Conservation (phyloP, 305 asterid species). For the Solanum hybrid region DNA sequence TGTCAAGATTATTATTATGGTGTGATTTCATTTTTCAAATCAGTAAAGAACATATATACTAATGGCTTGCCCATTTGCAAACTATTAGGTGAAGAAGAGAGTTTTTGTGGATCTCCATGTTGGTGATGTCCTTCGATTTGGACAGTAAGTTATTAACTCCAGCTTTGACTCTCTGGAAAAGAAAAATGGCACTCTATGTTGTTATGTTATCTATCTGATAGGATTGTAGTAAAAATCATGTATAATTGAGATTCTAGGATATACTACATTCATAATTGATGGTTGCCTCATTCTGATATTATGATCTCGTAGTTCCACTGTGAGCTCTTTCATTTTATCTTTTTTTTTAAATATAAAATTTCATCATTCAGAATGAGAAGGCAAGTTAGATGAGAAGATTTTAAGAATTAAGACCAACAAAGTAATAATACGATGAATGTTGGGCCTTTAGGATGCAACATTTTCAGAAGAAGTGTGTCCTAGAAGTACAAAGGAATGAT, state of each 20-base stretch:
- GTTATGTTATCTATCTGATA: not conserved
- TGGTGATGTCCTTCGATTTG: conserved; percentile 92
- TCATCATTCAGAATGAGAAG: not conserved
- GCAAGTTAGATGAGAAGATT: not conserved
- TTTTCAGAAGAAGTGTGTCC: not conserved
- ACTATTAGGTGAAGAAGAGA: conserved; percentile 61
- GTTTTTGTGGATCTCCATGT: conserved; percentile 78
- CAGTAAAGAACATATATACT: not conserved
- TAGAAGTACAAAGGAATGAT: not conserved
- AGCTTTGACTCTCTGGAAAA: not conserved
- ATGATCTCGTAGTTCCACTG: not conserved
- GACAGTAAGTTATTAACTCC: conserved; percentile 60
- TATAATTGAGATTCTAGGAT: not conserved
- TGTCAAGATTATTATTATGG: not conserved
- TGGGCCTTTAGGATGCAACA: not conserved
- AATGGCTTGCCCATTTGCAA: not conserved
- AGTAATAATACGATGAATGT: not conserved
- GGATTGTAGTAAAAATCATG: not conserved
- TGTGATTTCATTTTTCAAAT: not conserved
- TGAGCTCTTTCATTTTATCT: not conserved
- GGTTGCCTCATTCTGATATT: not conserved
- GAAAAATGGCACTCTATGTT: not conserved
- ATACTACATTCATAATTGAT: not conserved
- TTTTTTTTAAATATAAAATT: not conserved
- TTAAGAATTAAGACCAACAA: not conserved